phyloP scores from a whole-genome alignment of 106 monocot species.

The Apostasia shenzhenica region DNA sequence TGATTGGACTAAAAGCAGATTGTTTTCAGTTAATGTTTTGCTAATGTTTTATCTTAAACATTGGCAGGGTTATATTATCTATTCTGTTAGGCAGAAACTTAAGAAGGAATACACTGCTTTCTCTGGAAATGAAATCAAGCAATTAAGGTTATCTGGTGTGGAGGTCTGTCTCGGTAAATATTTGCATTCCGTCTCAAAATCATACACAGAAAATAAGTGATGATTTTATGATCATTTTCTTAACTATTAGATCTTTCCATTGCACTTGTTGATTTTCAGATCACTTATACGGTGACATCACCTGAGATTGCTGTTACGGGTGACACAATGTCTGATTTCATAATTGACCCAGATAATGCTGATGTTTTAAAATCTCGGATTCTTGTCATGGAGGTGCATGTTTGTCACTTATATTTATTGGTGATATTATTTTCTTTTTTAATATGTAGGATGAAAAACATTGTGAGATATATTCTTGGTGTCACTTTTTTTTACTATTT shows the following conservation, averaged over 20 bases:
- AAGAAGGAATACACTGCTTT: conserved; percentile 63
- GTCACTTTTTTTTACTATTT: background rate
- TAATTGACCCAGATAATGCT: conserved; percentile 65
- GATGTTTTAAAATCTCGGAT: conserved; percentile 76
- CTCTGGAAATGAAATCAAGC: conserved; percentile 64
- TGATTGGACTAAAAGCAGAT: background rate
- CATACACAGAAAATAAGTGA: no score
- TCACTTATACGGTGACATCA: conserved; percentile 48
- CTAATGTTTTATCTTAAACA: conserved; percentile 1
- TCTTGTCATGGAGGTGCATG: conserved; percentile 87
- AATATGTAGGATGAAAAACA: background rate
- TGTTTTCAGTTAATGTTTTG: background rate
- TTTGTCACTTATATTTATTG: background rate
- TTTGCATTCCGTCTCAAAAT: no score
- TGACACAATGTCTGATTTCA: conserved; percentile 85
- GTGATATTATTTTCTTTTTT: background rate
- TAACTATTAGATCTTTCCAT: no score
- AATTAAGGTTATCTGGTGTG: conserved; percentile 68
- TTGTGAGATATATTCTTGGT: background rate
- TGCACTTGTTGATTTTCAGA: conserved; percentile 22
- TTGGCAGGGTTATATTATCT: conserved; percentile 89
- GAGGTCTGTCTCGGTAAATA: conserved; percentile 64
- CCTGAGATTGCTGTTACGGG: conserved; percentile 99
- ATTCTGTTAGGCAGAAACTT: conserved; percentile 76
- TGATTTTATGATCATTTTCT: no score